Evolutionary conservation across 257 asterid species (phyloP).

Genomic region (Forsythia viridissima): DNA sequence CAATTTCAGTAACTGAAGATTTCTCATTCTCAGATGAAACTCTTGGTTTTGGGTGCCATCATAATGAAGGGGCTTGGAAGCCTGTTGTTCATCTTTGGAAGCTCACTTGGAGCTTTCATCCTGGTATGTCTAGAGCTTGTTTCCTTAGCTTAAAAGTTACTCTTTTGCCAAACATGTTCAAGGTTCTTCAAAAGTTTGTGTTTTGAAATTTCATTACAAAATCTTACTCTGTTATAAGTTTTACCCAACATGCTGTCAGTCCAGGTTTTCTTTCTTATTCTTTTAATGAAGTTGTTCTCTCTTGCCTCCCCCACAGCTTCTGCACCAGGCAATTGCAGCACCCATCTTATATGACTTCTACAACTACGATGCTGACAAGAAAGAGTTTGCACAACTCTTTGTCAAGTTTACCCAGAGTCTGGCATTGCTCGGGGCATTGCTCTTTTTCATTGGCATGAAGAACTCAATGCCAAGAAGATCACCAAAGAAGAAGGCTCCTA

Average conservation of each 20-base stretch:
- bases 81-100: slow-evolving; percentile 80
- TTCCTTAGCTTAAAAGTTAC: not conserved
- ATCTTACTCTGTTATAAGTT: not conserved
- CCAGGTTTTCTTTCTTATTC: not conserved
- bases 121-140: slow-evolving; percentile 47
- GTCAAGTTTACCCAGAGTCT: slow-evolving; percentile 70
- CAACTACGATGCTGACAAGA: slow-evolving; percentile 82
- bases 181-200: not conserved
- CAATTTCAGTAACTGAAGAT: slow-evolving; percentile 18
- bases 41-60: slow-evolving; percentile 72
- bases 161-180: not conserved
- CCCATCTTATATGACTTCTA: slow-evolving; percentile 90
- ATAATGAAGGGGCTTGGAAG: slow-evolving; percentile 79
- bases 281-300: slow-evolving; percentile 3
- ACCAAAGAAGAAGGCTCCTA: slow-evolving; percentile 68
- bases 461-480: slow-evolving; percentile 79
- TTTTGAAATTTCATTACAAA: not conserved
- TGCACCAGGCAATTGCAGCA: slow-evolving; percentile 73
- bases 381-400: slow-evolving; percentile 69
- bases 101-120: slow-evolving; percentile 76
- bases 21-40: slow-evolving; percentile 55
- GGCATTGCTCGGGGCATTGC: slow-evolving; percentile 81
- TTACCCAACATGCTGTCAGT: not conserved
- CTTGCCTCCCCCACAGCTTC: slow-evolving; percentile 41
- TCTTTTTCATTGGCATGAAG: slow-evolving; percentile 91